phyloP scores from a whole-genome alignment of 2,329 filamentous ascomycete genomes.

The Trichoderma cornu-damae region DNA sequence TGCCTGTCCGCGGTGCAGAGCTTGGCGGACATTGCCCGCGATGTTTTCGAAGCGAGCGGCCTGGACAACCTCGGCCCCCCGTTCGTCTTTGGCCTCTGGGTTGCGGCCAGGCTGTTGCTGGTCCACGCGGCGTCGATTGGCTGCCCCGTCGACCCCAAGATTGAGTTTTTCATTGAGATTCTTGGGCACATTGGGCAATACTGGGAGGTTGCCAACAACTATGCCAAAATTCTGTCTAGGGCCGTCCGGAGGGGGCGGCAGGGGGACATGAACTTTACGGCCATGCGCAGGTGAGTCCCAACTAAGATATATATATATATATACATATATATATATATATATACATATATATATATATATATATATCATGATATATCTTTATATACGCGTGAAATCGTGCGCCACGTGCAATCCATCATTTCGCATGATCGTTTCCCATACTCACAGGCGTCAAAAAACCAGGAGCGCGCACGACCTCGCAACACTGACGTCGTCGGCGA shows the following conservation, averaged over 20 bases:
- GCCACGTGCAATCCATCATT: too few relatives aligned
- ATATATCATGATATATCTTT: too few relatives aligned
- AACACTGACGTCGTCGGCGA: conserved; percentile 33
- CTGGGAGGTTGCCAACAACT: conserved; percentile 42
- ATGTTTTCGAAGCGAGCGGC: conserved; percentile 41
- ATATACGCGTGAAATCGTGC: too few relatives aligned
- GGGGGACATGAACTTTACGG: conserved; percentile 34
- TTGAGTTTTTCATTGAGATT: conserved; percentile 42
- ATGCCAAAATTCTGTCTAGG: conserved; percentile 38
- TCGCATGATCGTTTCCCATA: too few relatives aligned
- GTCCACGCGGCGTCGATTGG: conserved; percentile 39
- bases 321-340: too few relatives aligned
- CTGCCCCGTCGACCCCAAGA: conserved; percentile 34
- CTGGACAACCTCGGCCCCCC: conserved; percentile 40
- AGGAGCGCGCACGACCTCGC: conserved; percentile 39
- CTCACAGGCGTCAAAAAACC: neutral
- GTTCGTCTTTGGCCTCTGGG: conserved; percentile 43
- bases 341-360: too few relatives aligned
- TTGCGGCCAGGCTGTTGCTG: conserved; percentile 38
- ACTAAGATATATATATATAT: too few relatives aligned
- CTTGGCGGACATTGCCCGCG: conserved; percentile 39
- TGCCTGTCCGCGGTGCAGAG: conserved; percentile 42
- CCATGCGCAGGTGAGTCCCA: conserved; percentile 37
- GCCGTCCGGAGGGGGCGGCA: conserved; percentile 36
- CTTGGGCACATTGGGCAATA: conserved; percentile 39